These are phyloP conservation scores for Persicaria tinctoria DNA, from an alignment of 148 eudicot genomes.

Conservation along the genomic window DNA sequence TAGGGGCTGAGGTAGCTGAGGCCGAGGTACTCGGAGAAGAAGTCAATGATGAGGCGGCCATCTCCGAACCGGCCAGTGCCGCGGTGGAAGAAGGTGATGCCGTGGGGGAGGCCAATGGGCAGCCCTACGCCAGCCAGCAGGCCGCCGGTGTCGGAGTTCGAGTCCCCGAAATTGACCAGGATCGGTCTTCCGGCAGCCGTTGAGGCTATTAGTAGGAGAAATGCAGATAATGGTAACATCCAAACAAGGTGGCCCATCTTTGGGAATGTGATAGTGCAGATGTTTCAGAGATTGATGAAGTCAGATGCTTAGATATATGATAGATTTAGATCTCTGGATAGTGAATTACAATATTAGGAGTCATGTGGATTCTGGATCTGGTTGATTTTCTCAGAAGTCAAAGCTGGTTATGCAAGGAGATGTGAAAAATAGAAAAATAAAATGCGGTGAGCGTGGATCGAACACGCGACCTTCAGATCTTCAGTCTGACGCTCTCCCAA, in stretches of 20 bases:
- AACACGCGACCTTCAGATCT: constrained; percentile 82
- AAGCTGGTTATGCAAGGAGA: not conserved
- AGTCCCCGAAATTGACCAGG: constrained; percentile 40
- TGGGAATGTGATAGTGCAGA: not conserved
- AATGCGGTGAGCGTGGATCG: constrained; percentile 98
- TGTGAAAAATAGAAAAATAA: not conserved
- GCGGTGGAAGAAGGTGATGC: constrained; percentile 43
- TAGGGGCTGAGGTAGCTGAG: constrained; percentile 30
- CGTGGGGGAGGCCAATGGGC: constrained; percentile 44
- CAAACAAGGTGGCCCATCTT: not conserved
- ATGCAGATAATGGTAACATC: not conserved
- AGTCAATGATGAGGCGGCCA: constrained; percentile 44
- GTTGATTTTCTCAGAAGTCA: not conserved
- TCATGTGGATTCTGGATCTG: not conserved
- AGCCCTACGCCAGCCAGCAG: constrained; percentile 40
- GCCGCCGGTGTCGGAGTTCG: constrained; percentile 46
- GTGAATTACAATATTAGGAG: not conserved
- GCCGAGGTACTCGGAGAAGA: constrained; percentile 18
- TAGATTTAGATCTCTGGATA: not conserved
- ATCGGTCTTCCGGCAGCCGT: constrained; percentile 14
- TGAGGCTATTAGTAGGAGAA: not conserved
- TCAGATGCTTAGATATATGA: not conserved
- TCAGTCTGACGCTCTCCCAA: constrained; percentile 53
- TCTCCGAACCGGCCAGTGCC: constrained; percentile 48
- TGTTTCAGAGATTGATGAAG: too few relatives aligned